phyloP scores from a whole-genome alignment of 768 basidiomycete species.

The Lactifluus echinatus region DNA sequence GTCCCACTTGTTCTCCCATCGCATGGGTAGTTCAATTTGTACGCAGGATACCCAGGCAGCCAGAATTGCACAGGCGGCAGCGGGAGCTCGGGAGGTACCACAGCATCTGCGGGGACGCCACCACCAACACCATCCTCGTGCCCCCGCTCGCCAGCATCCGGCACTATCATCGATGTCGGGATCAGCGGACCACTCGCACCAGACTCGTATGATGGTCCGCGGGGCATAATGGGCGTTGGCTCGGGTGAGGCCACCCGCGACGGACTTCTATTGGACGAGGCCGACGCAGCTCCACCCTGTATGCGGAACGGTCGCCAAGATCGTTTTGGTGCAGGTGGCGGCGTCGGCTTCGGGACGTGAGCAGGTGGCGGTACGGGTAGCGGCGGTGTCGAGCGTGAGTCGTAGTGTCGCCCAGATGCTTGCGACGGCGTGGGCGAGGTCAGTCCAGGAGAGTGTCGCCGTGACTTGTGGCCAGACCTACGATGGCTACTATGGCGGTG shows the following conservation, averaged over 20 bases:
- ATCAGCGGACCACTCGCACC: not conserved
- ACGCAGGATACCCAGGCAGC: conserved; percentile 19
- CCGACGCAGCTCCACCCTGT: conserved; percentile 1
- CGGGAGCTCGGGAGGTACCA: conserved; percentile 14
- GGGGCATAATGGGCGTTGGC: conserved; percentile 1
- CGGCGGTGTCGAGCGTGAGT: conserved; percentile 2
- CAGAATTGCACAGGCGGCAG: conserved; percentile 21
- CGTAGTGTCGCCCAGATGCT: not conserved
- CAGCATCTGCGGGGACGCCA: not conserved
- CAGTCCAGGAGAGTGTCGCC: conserved; percentile 11
- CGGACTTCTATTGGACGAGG: not conserved
- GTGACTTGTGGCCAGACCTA: conserved; percentile 9
- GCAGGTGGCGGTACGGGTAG: not conserved
- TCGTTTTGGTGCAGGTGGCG: not conserved
- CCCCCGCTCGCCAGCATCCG: not conserved
- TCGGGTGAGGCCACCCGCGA: conserved; percentile 1
- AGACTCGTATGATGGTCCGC: not conserved
- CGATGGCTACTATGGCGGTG: not conserved
- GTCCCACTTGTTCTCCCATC: not conserved
- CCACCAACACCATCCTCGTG: not conserved
- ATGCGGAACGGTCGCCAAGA: conserved; percentile 13
- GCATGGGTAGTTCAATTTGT: not conserved
- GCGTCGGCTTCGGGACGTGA: not conserved
- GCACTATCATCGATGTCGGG: not conserved
- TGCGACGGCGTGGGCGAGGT: conserved; percentile 16